Evolutionary conservation across 2,329 filamentous ascomycete genomes (phyloP), one percentile per base, ranked within the genome.

Genomic region (Colletotrichum kahawae): DNA sequence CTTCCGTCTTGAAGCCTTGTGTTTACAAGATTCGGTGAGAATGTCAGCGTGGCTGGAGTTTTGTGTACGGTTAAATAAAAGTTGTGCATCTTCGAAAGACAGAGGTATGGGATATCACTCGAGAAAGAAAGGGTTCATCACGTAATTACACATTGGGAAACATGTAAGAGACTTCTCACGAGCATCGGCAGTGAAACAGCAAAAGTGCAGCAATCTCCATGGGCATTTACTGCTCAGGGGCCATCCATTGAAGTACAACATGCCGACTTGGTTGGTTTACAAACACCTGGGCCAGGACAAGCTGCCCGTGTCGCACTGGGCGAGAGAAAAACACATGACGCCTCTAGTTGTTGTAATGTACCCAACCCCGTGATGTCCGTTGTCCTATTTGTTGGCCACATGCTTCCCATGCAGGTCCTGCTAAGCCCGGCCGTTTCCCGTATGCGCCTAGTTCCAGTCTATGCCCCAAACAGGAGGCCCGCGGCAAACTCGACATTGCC

Each of bases 401-500:
- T 12, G n/a, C n/a, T 38, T 71, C 21, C 36, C 59, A 74, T 62
- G 70, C 48, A 54, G 21, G 27, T 18, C 29, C 8, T 33, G 8
- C 24, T 33, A 10, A 31, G 31, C 51, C 48, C 18, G 38, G 14
- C 18, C 48, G 33, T 54, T 48, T 48, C 33, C 18, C 31, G 31
- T 31, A 34, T 68, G 51, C 56, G 62, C 27, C 24, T 18, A 8
- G 48, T 27, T 18, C 36, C 27, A 36, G 8, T 24, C 67, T 64
- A 88, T 63, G 86, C 85, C 75, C 90, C 86, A 79, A 92, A 95
- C 67, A 98, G 90, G 77, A 98, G 88, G 64, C 93, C 93, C 62
- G 95, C 96, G n/a, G 96, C 96, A 77, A 93, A 92, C 77, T 98
- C 95, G 9, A 98, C 91, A 80, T 98, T 95, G 24, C 97, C 96